Conservation (phyloP, 1,139 yeast species). For the Yamadazyma dendronema region DNA sequence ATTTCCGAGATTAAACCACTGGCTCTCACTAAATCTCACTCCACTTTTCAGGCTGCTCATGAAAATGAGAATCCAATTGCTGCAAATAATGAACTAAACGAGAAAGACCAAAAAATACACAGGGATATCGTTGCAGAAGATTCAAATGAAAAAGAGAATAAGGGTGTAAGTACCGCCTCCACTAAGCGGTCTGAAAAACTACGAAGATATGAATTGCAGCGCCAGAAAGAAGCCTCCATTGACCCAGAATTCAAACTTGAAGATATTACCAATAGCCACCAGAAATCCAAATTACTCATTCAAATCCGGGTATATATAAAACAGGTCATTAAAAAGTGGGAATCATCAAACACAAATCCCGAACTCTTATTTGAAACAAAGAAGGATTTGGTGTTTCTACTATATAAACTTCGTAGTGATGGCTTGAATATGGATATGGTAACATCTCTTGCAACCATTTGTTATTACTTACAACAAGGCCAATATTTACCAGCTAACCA, state of each 20-base stretch:
- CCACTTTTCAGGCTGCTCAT: background rate
- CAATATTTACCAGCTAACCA: constrained; percentile 62
- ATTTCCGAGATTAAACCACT: no score
- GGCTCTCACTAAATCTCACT: no score
- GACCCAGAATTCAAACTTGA: constrained; percentile 26
- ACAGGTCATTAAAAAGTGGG: constrained; percentile 47
- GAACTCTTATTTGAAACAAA: constrained; percentile 52
- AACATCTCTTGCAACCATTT: constrained; percentile 58
- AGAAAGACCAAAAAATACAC: background rate
- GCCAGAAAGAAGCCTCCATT: constrained; percentile 20
- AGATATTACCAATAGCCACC: constrained; percentile 32
- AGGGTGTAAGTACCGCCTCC: background rate
- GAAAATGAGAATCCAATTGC: background rate
- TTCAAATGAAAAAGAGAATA: background rate
- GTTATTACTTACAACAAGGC: constrained; percentile 55
- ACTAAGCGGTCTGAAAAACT: constrained; percentile 2
- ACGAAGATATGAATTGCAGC: constrained; percentile 11
- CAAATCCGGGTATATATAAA: constrained; percentile 53
- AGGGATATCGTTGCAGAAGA: background rate
- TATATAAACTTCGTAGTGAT: constrained; percentile 55
- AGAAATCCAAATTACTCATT: constrained; percentile 30
- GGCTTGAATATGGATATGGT: constrained; percentile 44
- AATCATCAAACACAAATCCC: constrained; percentile 12
- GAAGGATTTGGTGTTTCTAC: constrained; percentile 55
- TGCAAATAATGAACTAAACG: background rate